Evolutionary conservation across 306 rosid species (phyloP).

Genomic region (Mucuna pruriens): DNA sequence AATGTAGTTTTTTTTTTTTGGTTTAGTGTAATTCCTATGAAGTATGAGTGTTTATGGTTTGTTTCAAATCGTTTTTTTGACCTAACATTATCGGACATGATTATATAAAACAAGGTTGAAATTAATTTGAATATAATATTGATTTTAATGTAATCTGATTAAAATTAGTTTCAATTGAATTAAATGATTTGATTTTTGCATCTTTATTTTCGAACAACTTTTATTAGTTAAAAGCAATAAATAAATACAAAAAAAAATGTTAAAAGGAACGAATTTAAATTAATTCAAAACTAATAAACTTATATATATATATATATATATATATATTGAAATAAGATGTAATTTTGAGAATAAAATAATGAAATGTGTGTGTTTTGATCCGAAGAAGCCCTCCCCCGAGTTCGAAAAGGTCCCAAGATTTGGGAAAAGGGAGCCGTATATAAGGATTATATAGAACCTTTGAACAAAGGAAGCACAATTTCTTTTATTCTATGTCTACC

Average conservation of each 20-base stretch:
- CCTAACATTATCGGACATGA: not conserved
- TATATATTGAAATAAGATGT: too few species aligned
- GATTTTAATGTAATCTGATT: not conserved
- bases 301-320: too few species aligned
- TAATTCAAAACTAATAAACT: too few species aligned
- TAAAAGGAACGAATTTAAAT: too few species aligned
- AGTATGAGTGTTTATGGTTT: not conserved
- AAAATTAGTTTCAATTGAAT: too few species aligned
- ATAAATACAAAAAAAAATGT: too few species aligned
- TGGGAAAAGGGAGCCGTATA: conserved; percentile 28
- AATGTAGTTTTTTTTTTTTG: too few species aligned
- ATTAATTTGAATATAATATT: not conserved
- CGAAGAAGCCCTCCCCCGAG: conserved; percentile 1
- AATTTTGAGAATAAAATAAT: not conserved
- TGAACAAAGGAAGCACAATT: conserved; percentile 8
- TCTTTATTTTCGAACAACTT: too few species aligned
- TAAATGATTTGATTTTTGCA: too few species aligned
- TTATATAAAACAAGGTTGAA: not conserved
- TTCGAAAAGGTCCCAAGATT: conserved; percentile 26
- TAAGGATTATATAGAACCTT: conserved; percentile 17
- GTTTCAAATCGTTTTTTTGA: not conserved
- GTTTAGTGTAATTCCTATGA: too few species aligned
- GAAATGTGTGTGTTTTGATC: too few species aligned
- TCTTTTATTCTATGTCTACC: not conserved
- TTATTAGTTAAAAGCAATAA: not conserved